These are phyloP conservation scores for Lactifluus echinatus DNA, from an alignment of 768 basidiomycete genomes.

Conservation along the genomic window DNA sequence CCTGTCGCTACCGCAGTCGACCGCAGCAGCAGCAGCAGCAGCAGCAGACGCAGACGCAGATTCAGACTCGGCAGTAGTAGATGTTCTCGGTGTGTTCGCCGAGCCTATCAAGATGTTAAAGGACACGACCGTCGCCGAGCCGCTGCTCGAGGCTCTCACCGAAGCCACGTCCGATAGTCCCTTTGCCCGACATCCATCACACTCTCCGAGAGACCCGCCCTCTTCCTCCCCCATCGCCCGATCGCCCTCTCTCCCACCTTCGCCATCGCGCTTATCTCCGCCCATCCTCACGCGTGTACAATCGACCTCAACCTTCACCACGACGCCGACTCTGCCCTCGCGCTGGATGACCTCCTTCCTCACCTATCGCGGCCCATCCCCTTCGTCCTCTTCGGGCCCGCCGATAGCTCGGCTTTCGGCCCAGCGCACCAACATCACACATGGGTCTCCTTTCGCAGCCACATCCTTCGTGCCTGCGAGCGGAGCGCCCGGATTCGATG, in stretches of 20 bases:
- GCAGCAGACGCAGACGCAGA: too few species aligned
- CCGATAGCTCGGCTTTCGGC: not conserved
- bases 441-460: conserved; percentile 45
- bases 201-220: conserved; percentile 14
- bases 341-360: conserved; percentile 44
- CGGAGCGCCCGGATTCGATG: conserved; percentile 71
- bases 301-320: conserved; percentile 31
- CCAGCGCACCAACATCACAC: conserved; percentile 25
- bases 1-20: not conserved
- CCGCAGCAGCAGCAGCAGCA: too few species aligned
- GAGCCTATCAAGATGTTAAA: not conserved
- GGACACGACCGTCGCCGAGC: not conserved
- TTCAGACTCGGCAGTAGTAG: not conserved
- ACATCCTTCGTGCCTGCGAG: conserved; percentile 39
- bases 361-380: conserved; percentile 23
- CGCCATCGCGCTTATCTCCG: conserved; percentile 27
- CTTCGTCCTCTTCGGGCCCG: conserved; percentile 10
- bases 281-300: conserved; percentile 31
- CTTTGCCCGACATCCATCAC: not conserved
- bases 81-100: not conserved
- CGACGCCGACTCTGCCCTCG: conserved; percentile 37
- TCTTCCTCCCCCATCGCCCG: conserved; percentile 17
- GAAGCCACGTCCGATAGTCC: conserved; percentile 10
- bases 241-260: conserved; percentile 27
- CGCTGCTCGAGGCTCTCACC: conserved; percentile 13